These are phyloP conservation scores for Sungouiella thailandica DNA, from an alignment of 805 yeast species.

Conservation along the genomic window DNA sequence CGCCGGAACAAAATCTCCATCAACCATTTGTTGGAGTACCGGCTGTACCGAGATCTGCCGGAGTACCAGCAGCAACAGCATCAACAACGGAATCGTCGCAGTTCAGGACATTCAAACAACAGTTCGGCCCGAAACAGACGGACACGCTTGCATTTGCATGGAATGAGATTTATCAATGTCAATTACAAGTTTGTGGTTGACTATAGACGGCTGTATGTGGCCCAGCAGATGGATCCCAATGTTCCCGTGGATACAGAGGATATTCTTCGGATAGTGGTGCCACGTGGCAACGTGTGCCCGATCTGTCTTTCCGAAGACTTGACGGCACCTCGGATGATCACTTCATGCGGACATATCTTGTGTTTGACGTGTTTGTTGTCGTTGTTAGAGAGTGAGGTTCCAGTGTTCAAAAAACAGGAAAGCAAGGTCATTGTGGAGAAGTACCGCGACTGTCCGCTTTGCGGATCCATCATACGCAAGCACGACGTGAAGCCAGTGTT, in stretches of 20 bases:
- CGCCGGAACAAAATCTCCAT: constrained; percentile 47
- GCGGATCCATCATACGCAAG: constrained; percentile 51
- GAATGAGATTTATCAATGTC: constrained; percentile 72
- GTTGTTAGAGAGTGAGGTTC: constrained; percentile 54
- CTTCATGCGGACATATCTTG: constrained; percentile 86
- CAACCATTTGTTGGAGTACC: constrained; percentile 62
- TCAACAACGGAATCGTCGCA: constrained; percentile 4
- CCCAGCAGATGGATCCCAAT: constrained; percentile 70
- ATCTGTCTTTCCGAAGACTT: constrained; percentile 83
- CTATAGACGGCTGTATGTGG: constrained; percentile 46
- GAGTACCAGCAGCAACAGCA: constrained; percentile 23
- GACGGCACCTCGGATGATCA: constrained; percentile 89
- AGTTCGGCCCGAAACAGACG: constrained; percentile 3
- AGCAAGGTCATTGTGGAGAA: constrained; percentile 36
- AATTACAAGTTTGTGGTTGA: constrained; percentile 83
- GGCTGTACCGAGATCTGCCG: constrained; percentile 36
- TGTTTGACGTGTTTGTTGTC: constrained; percentile 80
- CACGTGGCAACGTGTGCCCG: constrained; percentile 80
- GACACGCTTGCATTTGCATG: constrained; percentile 45
- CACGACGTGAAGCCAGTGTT: constrained; percentile 65
- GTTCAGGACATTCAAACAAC: not conserved
- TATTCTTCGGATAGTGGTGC: constrained; percentile 69
- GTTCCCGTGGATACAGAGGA: constrained; percentile 56
- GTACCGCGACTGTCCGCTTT: constrained; percentile 75
- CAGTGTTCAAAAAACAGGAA: constrained; percentile 33